These are phyloP conservation scores for Willaertia magna DNA, from an alignment of 208 protist species.

Conservation along the genomic window DNA sequence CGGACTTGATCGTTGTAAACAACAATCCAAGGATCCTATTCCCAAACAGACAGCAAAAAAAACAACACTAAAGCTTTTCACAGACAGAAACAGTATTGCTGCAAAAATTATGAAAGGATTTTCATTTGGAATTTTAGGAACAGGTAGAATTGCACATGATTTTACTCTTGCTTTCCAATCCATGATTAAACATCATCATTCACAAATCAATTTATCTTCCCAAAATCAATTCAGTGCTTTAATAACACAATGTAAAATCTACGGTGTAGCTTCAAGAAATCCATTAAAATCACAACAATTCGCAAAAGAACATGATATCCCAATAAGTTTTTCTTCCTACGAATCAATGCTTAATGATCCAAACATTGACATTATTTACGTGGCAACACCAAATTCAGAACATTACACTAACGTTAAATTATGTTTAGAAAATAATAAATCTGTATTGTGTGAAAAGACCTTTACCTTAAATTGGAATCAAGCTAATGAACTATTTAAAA, in stretches of 20 bases:
- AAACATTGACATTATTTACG: slow-evolving; percentile 5
- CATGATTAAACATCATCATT: neutral
- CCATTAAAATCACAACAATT: neutral
- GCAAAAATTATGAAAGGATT: neutral
- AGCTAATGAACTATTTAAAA: neutral
- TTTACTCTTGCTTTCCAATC: neutral
- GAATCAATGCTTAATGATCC: neutral
- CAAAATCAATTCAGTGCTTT: no score
- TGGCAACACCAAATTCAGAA: neutral
- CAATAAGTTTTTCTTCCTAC: neutral
- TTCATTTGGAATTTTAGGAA: slow-evolving; percentile 2
- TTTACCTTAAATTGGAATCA: neutral
- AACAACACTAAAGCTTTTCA: no score
- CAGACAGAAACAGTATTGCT: no score
- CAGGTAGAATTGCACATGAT: slow-evolving; percentile 14
- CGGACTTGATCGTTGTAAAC: no score
- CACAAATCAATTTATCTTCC: neutral
- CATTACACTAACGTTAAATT: neutral
- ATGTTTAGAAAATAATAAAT: neutral
- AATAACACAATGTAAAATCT: neutral
- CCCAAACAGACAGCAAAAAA: no score
- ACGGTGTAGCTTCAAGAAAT: neutral
- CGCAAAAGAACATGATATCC: neutral
- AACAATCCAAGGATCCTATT: no score
- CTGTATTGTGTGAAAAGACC: slow-evolving; percentile 3